Percentiles rank a stretch among this genome's conserved stretches.
Evolutionary conservation across 768 basidiomycete genomes (phyloP).

Genomic region (Agrocybe praecox): DNA sequence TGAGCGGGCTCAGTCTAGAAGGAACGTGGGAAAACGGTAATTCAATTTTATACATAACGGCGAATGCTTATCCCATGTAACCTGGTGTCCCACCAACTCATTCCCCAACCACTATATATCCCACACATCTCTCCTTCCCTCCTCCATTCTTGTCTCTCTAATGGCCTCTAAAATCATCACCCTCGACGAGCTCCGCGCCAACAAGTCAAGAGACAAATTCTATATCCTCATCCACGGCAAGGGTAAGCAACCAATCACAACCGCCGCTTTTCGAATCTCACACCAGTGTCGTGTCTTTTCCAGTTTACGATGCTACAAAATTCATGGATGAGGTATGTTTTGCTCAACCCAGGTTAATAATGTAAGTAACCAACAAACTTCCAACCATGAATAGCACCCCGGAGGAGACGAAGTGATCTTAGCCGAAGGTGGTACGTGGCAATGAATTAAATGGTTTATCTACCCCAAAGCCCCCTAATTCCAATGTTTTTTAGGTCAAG

Average conservation of each 20-base stretch:
- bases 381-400: slow-evolving; percentile 60
- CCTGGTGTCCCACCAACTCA: slow-evolving; percentile 5
- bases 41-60: slow-evolving; percentile 10
- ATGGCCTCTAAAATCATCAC: slow-evolving; percentile 62
- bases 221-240: slow-evolving; percentile 87
- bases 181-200: slow-evolving; percentile 75
- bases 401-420: slow-evolving; percentile 98
- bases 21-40: slow-evolving; percentile 18
- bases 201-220: slow-evolving; percentile 74
- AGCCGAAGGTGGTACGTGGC: slow-evolving; percentile 81
- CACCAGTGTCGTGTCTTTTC: slow-evolving; percentile 21
- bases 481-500: slow-evolving; percentile 61
- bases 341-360: not conserved
- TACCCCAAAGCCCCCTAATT: slow-evolving; percentile 9
- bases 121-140: slow-evolving; percentile 24
- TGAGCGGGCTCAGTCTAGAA: not conserved
- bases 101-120: slow-evolving; percentile 27
- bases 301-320: slow-evolving; percentile 92
- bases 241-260: slow-evolving; percentile 56
- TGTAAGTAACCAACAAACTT: not conserved
- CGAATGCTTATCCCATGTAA: slow-evolving; percentile 10
- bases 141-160: slow-evolving; percentile 19
- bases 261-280: slow-evolving; percentile 32
- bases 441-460: slow-evolving; percentile 3
- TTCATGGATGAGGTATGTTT: slow-evolving; percentile 88